These are phyloP conservation scores for Bacterosira constricta DNA, from an alignment of 108 stramenopile genomes.

Conservation along the genomic window DNA sequence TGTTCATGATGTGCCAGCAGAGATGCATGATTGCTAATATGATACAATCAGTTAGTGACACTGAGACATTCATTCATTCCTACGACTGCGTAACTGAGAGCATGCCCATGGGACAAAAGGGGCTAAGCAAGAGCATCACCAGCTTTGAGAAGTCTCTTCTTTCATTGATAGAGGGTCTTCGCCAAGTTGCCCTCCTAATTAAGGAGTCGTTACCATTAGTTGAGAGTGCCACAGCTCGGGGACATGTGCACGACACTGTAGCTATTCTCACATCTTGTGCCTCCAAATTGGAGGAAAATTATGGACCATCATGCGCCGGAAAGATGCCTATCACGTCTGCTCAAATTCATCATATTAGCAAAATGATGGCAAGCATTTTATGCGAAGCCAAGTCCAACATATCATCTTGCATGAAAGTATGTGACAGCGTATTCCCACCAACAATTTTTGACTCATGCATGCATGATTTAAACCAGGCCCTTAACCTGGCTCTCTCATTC, in stretches of 20 bases:
- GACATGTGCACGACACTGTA: slow-evolving; percentile 30
- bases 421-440: slow-evolving; percentile 19
- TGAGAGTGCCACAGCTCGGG: slow-evolving; percentile 18
- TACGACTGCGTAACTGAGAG: slow-evolving; percentile 30
- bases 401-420: slow-evolving; percentile 29
- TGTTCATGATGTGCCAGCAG: slow-evolving; percentile 59
- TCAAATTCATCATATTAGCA: slow-evolving; percentile 12
- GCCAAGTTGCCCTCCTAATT: slow-evolving; percentile 53
- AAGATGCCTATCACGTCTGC: slow-evolving; percentile 27
- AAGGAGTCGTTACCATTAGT: slow-evolving; percentile 38
- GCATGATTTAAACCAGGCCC: slow-evolving; percentile 1
- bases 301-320: slow-evolving; percentile 20
- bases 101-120: slow-evolving; percentile 49
- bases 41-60: slow-evolving; percentile 31
- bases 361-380: slow-evolving; percentile 4
- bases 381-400: slow-evolving; percentile 23
- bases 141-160: slow-evolving; percentile 46
- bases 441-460: slow-evolving; percentile 36
- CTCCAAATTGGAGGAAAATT: slow-evolving; percentile 35
- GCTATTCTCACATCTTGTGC: slow-evolving; percentile 41
- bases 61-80: slow-evolving; percentile 23
- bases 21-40: slow-evolving; percentile 45
- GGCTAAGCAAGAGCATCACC: slow-evolving; percentile 7
- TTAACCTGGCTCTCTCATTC: slow-evolving; percentile 17
- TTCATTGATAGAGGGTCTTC: slow-evolving; percentile 49